Conservation (phyloP, 2,329 filamentous ascomycete genomes). For the Polytolypa hystricis region DNA sequence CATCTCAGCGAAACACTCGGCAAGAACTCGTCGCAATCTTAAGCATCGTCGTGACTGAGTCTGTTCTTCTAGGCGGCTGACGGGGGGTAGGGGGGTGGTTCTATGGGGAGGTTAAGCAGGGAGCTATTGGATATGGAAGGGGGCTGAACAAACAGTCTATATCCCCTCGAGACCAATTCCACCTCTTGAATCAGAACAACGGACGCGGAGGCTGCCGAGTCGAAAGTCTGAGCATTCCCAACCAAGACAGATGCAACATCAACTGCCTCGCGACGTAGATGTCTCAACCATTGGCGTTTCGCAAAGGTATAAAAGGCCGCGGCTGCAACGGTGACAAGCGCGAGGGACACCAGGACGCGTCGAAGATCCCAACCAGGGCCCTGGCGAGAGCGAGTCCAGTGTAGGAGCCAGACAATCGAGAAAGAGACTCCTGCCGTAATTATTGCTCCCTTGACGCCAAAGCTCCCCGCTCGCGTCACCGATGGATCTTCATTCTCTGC, state of each 20-base stretch:
- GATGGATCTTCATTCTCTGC: constrained; percentile 22
- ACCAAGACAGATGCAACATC: constrained; percentile 59
- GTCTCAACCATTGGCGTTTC: constrained; percentile 69
- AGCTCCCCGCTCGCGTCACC: constrained; percentile 28
- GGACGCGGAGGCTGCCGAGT: constrained; percentile 63
- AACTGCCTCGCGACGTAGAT: constrained; percentile 63
- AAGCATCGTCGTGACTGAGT: constrained; percentile 68
- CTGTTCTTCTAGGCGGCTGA: constrained; percentile 78
- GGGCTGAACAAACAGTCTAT: constrained; percentile 55
- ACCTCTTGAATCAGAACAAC: constrained; percentile 83
- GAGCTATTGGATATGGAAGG: background rate
- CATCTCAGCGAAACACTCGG: constrained; percentile 55
- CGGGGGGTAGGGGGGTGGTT: constrained; percentile 81
- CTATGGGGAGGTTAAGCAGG: constrained; percentile 36
- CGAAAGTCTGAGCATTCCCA: constrained; percentile 65
- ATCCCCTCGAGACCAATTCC: constrained; percentile 86
- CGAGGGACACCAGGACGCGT: constrained; percentile 28
- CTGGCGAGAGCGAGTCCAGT: constrained; percentile 56
- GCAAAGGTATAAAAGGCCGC: constrained; percentile 59
- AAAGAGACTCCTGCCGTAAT: constrained; percentile 54
- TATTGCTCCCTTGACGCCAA: constrained; percentile 54
- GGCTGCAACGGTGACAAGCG: constrained; percentile 42
- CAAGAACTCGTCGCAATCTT: constrained; percentile 66
- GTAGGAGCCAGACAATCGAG: constrained; percentile 53
- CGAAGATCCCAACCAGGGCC: constrained; percentile 29